phyloP scores from a whole-genome alignment of 2,329 filamentous ascomycete genomes.

The Xylariaceae sp. region DNA sequence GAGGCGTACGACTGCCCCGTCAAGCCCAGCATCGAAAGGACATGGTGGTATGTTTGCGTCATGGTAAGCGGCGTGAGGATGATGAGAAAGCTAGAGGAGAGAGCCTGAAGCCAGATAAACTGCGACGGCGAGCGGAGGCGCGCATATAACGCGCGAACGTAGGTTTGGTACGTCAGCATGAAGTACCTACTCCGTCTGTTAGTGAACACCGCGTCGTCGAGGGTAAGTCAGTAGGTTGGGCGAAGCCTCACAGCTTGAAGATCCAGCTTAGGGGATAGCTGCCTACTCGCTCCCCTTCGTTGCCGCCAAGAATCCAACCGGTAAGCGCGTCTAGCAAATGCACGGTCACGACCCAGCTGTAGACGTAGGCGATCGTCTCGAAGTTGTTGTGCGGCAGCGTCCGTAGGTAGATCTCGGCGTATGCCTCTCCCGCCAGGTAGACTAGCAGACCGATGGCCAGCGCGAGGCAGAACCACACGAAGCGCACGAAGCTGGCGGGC shows the following conservation, averaged over 20 bases:
- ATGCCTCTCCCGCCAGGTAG: slow-evolving; percentile 69
- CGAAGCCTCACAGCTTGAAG: slow-evolving; percentile 62
- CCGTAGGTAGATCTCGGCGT: slow-evolving; percentile 69
- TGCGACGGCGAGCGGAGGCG: slow-evolving; percentile 66
- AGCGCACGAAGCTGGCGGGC: slow-evolving; percentile 68
- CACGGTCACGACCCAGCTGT: slow-evolving; percentile 70
- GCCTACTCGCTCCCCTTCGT: slow-evolving; percentile 67
- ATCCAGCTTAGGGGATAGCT: slow-evolving; percentile 73
- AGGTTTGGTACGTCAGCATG: slow-evolving; percentile 71
- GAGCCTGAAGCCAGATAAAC: slow-evolving; percentile 66
- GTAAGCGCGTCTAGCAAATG: slow-evolving; percentile 66
- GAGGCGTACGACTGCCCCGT: slow-evolving; percentile 63
- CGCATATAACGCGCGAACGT: slow-evolving; percentile 69
- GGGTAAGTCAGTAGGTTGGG: neutral
- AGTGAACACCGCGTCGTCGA: slow-evolving; percentile 10
- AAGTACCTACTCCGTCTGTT: slow-evolving; percentile 54
- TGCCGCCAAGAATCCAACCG: slow-evolving; percentile 68
- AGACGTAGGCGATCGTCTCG: slow-evolving; percentile 70
- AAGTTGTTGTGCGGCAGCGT: slow-evolving; percentile 68
- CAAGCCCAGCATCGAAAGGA: slow-evolving; percentile 56
- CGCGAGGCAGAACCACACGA: slow-evolving; percentile 70
- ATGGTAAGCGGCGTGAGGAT: slow-evolving; percentile 67
- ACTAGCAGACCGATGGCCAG: slow-evolving; percentile 65
- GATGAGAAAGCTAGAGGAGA: slow-evolving; percentile 66
- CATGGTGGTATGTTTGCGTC: slow-evolving; percentile 59